Evolutionary conservation across 2,329 filamentous ascomycete species (phyloP), one percentile per base, ranked within the genome.

Genomic region (Apiospora kogelbergensis): DNA sequence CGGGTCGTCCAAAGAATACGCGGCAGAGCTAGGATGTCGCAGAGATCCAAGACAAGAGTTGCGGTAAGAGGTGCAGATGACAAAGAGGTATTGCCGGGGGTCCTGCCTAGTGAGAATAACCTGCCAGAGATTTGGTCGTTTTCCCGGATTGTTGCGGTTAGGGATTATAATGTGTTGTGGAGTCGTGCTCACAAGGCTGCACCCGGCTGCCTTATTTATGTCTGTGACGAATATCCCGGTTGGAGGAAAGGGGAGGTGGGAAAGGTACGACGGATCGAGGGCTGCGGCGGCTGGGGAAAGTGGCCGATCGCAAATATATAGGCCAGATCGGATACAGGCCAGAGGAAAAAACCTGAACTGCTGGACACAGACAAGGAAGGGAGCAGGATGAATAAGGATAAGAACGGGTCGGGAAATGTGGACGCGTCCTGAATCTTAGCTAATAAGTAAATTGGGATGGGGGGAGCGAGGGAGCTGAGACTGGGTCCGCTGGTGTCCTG

Each of bases 201-300:
- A 65, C 63, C 63, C 41, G 63, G 63, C 63, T 65, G 63, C 63
- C 63, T 65, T 65, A n/a, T 42, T 65, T 65, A 65, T 44, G 63
- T 42, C 30, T 60, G 26, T 33, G 15, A 45, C 17, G 42, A 45
- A 45, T 45, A 45, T 45, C 42, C 42, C 42, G 42, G 42, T 45
- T 45, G 42, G 42, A 45, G 42, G 9, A 30, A 11, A n/a, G 30
- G 53, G 20, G 53, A 60, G 30, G 53, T 37, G 30, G 53, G 9
- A 37, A 30, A 30, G n/a, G 30, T 60, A 33, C 30, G 42, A 33
- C 30, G 53, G 53, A 60, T 60, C 53, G 53, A 60, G 17, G 53
- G 53, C 53, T 60, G 53, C 53, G 53, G 53, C 53, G 53, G 53
- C 53, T 60, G 53, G 26, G 53, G 22, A 60, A 60, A 60, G 53